These are phyloP conservation scores for Leucocoprinus sp. DNA, from an alignment of 768 basidiomycete genomes.

Conservation along the genomic window DNA sequence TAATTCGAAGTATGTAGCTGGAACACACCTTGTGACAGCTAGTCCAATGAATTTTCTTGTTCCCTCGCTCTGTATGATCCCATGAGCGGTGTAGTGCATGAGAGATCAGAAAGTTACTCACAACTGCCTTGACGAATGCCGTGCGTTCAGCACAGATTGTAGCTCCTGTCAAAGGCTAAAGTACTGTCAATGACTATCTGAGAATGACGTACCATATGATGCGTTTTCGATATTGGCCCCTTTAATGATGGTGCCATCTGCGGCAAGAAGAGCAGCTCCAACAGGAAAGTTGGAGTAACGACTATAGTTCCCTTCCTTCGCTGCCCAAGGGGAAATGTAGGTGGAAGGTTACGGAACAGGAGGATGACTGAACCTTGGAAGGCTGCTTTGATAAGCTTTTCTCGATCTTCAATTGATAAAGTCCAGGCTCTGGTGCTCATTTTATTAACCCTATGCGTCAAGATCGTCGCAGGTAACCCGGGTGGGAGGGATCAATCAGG, in stretches of 20 bases:
- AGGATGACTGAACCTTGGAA: conserved; percentile 42
- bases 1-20: not conserved
- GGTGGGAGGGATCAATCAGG: not conserved
- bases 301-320: conserved; percentile 64
- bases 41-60: conserved; percentile 60
- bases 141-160: conserved; percentile 94
- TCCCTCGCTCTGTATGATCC: conserved; percentile 68
- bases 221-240: conserved; percentile 96
- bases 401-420: conserved; percentile 35
- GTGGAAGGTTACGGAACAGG: not conserved
- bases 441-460: not conserved
- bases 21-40: conserved; percentile 69
- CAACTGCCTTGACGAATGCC: conserved; percentile 89
- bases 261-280: conserved; percentile 74
- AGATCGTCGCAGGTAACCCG: conserved; percentile 10
- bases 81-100: not conserved
- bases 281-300: conserved; percentile 92
- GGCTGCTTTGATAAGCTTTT: conserved; percentile 46
- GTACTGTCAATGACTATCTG: not conserved
- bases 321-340: conserved; percentile 24
- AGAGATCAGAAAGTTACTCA: conserved; percentile 29
- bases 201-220: conserved; percentile 59
- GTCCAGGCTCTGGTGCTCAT: conserved; percentile 12
- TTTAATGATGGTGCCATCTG: conserved; percentile 64
- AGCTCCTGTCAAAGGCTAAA: conserved; percentile 43